These are phyloP conservation scores for Apiotrichum sp. DNA, from an alignment of 1,284 basidiomycete genomes.

Conservation along the genomic window DNA sequence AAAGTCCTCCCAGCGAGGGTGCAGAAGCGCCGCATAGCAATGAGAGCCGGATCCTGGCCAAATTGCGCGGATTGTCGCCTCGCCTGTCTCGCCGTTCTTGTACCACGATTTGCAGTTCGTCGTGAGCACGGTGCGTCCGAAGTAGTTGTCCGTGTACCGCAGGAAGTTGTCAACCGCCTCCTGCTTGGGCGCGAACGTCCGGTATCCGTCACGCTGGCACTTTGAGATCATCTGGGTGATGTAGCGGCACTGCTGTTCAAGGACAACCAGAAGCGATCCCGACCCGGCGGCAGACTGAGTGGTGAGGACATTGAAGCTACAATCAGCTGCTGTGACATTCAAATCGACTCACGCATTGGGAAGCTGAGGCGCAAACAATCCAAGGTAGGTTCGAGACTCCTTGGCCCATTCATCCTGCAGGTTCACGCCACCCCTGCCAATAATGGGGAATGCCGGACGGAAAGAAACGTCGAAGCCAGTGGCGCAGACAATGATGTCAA, in stretches of 20 bases:
- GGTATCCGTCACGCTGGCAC: conserved; percentile 12
- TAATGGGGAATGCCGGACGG: conserved; percentile 29
- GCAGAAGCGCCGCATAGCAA: conserved; percentile 20
- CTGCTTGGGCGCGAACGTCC: conserved; percentile 18
- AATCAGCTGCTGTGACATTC: no score
- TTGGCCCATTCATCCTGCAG: conserved; percentile 32
- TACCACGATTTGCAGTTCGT: conserved; percentile 27
- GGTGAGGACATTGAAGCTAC: conserved; percentile 5
- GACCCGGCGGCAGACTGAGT: conserved; percentile 5
- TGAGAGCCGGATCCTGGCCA: conserved; percentile 21
- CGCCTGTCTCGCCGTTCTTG: conserved; percentile 18
- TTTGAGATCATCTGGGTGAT: conserved; percentile 15
- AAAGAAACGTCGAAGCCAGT: conserved; percentile 33
- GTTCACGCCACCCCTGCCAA: conserved; percentile 20
- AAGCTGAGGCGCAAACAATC: conserved; percentile 27
- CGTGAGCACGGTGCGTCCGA: conserved; percentile 25
- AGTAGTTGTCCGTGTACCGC: conserved; percentile 25
- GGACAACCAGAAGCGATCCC: conserved; percentile 11
- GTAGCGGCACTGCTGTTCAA: conserved; percentile 20
- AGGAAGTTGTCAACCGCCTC: conserved; percentile 32
- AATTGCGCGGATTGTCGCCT: conserved; percentile 16
- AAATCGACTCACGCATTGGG: conserved; percentile 24
- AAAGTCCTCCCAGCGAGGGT: conserved; percentile 39
- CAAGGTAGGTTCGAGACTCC: conserved; percentile 28
- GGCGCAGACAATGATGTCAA: conserved; percentile 31